Base-by-base conservation (phyloP, 2,329 filamentous ascomycete genomes). In the Paradendryphiella salina region DNA sequence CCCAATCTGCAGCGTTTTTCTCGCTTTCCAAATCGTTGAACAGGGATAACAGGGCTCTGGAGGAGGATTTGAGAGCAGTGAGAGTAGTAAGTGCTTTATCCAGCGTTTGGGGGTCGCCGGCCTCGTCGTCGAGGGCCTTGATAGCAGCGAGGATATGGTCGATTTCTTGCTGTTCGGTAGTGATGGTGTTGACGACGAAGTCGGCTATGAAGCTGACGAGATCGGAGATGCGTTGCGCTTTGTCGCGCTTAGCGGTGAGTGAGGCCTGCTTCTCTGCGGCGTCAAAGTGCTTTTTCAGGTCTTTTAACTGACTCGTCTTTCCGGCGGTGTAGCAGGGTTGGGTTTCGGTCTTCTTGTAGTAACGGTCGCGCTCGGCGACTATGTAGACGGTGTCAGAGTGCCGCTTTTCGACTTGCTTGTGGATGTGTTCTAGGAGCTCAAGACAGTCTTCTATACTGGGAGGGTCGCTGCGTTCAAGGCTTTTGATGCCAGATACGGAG, bases 281-380 rank as follows among this genome's bases (percentile, higher is more conserved):
- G 38, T 81, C 79, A 36, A 75, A 75, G 23, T 72, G 65, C 42
- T 64, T 61, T 44, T 75, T 71, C 8, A 83, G 64, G 21, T 71
- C 70, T 61, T 79, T 82, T 57, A 83, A 73, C 35, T 76, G 76
- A 4, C 70, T 64, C 15, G 79, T 78, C 57, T 83, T 77, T 17
- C 80, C 80, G 37, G 77, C 73, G 43, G 79, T 77, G 18, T 81
- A 79, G 26, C 77, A 74, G 17, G 77, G 80, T 50, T 77, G 76
- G 41, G 79, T 72, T 56, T 83, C 79, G 0, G 80, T 79, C 58
- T 76, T 79, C 67, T 82, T 83, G 43, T 81, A 77, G 13, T 80
- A 73, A 37, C 75, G 76, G 60, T 83, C 81, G 33, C 80, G 77
- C 55, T 83, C 80, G 14, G 81, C 65, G 5, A 80, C 75, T 29